Evolutionary conservation across 768 basidiomycete genomes (phyloP), one percentile per base, ranked within the genome.

Genomic region (Lactifluus subvellereus): DNA sequence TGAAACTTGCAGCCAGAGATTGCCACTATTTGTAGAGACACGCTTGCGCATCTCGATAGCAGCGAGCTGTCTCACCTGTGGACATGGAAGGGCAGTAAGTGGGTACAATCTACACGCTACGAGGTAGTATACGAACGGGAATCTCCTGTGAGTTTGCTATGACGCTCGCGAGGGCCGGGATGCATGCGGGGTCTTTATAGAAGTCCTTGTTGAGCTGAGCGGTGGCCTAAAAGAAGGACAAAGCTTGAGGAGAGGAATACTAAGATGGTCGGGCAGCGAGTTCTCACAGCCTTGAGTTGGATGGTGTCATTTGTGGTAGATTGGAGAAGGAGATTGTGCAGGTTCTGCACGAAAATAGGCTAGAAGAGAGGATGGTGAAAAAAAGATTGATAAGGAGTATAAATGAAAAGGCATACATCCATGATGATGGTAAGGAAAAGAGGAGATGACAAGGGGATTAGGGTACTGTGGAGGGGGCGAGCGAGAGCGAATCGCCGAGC

Each of bases 31-130:
- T 72, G 85, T 82, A 32, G 81, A 74, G 64, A 98, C 84, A 61
- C 96, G 90, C 80, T 99, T 99, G 69, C 96, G 84, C 73, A 98
- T 81, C 77, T 99, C 97, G 59, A 98, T 94, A 8, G 95, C 94
- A 53, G 95, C 92, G 22, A 99, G 83, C 84, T 99, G 97, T 65
- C 94, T 91, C 66, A 98, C 86, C 95, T 99, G 56, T 30, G 13
- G 1, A 54, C 13, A 47, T 52, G 9, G 2, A 40, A 64, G 14
- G 14, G 30, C 9, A 56, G 54, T 16, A 40, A 57, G 47, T 45
- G 13, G 32, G 16, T 9, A 57, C 9, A 20, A 45, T 18, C 22
- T 11, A 56, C 13, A 37, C 32, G 38, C n/a, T 22, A 18, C 5
- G 20, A 43, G 38, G 52, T 47, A 10, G 51, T 14, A 22, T 27